Evolutionary conservation across 495 filamentous ascomycete genomes (phyloP), one percentile per base, ranked within the genome.

Genomic region (Thozetella sp.): DNA sequence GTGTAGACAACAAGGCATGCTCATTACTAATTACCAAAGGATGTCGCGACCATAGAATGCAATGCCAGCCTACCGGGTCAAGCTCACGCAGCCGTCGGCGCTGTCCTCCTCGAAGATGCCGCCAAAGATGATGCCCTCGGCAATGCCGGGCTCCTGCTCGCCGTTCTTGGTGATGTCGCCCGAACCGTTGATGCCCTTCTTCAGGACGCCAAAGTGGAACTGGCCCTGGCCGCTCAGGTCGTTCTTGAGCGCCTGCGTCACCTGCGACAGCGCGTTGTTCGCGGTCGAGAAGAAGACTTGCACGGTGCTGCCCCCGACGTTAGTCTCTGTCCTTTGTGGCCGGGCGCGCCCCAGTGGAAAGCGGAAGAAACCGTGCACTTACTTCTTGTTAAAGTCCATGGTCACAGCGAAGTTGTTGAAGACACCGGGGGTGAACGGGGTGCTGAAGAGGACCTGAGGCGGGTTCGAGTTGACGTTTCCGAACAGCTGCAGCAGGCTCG

Each of bases 391-490:
- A 62, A 81, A 83, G 57, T 82, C 67, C 1, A 79, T 61, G 11
- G 69, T 69, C n/a, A 81, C 11, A 4, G 76, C 80, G 69, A 81
- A 83, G 65, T 80, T 81, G 55, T 79, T 71, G 62, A 77, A 81
- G 23, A 67, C 61, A 10, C 60, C 72, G 1, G 58, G 58, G 2
- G 53, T 58, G 37, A 81, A 83, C 3, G 69, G 67, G 0, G 68
- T 63, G 22, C 66, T 72, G 63, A 78, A 81, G n/a, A 82, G 55
- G 26, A 73, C 57, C 51, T 74, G 60, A 27, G 58, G 66, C 13
- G 55, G 59, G 55, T 62, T 63, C 3, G 62, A 63, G 59, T 74
- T 75, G 37, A 71, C 63, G 58, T 77, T 76, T 20, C 74, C 71
- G 58, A 74, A 69, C n/a, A 77, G 60, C 56, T 75, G 67, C 45